phyloP scores from a whole-genome alignment of 2,329 filamentous ascomycete species.

The Shiraia sp. region DNA sequence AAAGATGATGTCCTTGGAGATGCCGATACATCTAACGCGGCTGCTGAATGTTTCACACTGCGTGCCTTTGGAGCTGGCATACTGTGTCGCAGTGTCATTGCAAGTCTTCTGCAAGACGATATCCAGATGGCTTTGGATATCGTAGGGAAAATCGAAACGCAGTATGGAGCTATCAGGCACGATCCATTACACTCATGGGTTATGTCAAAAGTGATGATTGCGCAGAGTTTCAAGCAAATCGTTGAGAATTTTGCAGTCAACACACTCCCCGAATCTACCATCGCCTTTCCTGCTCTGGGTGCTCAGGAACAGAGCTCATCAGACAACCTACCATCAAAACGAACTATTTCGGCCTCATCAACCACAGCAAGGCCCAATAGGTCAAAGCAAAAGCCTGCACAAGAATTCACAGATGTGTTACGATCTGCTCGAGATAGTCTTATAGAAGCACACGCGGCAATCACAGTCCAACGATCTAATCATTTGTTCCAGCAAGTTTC shows the following conservation, averaged over 20 bases:
- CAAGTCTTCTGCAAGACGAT: slow-evolving; percentile 39
- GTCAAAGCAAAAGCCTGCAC: slow-evolving; percentile 25
- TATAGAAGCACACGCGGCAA: slow-evolving; percentile 62
- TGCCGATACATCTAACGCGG: slow-evolving; percentile 15
- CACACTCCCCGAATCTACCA: slow-evolving; percentile 87
- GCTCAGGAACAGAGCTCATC: slow-evolving; percentile 31
- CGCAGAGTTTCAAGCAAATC: slow-evolving; percentile 72
- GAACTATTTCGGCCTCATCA: slow-evolving; percentile 8
- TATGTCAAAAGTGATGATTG: slow-evolving; percentile 69
- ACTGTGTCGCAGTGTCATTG: slow-evolving; percentile 56
- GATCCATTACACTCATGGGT: slow-evolving; percentile 59
- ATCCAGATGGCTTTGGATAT: slow-evolving; percentile 31
- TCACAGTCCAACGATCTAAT: slow-evolving; percentile 59
- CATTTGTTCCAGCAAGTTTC: slow-evolving; percentile 58
- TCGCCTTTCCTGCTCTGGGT: slow-evolving; percentile 76
- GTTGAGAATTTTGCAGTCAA: slow-evolving; percentile 82
- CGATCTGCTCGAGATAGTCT: slow-evolving; percentile 68
- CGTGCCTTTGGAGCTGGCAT: slow-evolving; percentile 53
- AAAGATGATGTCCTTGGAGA: slow-evolving; percentile 9
- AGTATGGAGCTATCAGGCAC: slow-evolving; percentile 44
- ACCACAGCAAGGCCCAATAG: slow-evolving; percentile 19
- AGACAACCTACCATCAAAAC: slow-evolving; percentile 21
- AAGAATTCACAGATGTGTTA: slow-evolving; percentile 62
- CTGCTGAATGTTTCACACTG: slow-evolving; percentile 46
- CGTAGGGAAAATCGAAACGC: slow-evolving; percentile 27